Conservation (phyloP, 2,329 filamentous ascomycete species). For the Pyrenochaeta sp. region DNA sequence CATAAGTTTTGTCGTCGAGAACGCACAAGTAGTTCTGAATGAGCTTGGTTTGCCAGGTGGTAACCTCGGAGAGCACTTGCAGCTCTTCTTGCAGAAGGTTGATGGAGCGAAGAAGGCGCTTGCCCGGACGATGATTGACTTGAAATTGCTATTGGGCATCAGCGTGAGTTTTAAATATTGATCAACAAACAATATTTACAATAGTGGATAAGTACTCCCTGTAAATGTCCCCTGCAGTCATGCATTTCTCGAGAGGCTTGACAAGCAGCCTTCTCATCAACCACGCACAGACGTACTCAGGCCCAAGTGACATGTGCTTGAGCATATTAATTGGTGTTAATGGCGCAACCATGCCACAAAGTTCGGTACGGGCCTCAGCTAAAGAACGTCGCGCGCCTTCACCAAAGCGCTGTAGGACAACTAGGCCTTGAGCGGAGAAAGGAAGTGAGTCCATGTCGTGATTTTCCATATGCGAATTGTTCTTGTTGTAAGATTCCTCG, state of each 20-base stretch:
- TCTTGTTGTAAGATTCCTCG: slow-evolving; percentile 6
- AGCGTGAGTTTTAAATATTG: slow-evolving; percentile 6
- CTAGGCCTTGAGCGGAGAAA: slow-evolving; percentile 18
- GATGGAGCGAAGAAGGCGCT: slow-evolving; percentile 43
- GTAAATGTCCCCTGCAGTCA: slow-evolving; percentile 42
- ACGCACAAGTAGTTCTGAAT: slow-evolving; percentile 34
- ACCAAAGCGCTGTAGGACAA: slow-evolving; percentile 28
- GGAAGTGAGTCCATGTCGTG: slow-evolving; percentile 4
- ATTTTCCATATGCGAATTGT: background rate
- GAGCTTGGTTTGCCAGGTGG: slow-evolving; percentile 37
- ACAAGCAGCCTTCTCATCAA: slow-evolving; percentile 41
- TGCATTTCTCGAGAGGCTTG: slow-evolving; percentile 35
- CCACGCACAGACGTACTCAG: slow-evolving; percentile 42
- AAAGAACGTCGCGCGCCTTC: slow-evolving; percentile 21
- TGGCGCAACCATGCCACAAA: slow-evolving; percentile 37
- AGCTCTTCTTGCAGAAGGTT: slow-evolving; percentile 47
- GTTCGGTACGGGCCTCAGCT: slow-evolving; percentile 22
- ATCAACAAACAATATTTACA: slow-evolving; percentile 22
- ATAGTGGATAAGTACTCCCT: slow-evolving; percentile 41
- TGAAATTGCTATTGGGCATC: slow-evolving; percentile 40
- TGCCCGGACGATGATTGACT: slow-evolving; percentile 44
- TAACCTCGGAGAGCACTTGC: slow-evolving; percentile 30
- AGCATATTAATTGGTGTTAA: slow-evolving; percentile 10
- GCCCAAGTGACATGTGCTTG: slow-evolving; percentile 31
- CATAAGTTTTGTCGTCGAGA: slow-evolving; percentile 35